Evolutionary conservation across 495 filamentous ascomycete species (phyloP), one percentile per base, ranked within the genome.

Genomic region (Pseudevernia furfuracea): DNA sequence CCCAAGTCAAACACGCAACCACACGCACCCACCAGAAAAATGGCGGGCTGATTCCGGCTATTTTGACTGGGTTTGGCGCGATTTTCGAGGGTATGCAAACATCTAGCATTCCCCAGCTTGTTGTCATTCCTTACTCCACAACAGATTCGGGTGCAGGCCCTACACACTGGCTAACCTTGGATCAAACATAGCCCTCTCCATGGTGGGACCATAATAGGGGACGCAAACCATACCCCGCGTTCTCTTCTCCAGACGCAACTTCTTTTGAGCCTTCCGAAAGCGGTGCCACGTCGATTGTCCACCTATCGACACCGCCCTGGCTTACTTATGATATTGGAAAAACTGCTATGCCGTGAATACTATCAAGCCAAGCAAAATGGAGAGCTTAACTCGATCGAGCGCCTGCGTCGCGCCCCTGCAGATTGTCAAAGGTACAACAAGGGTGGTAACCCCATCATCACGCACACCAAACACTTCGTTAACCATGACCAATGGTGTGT

Each of bases 401-500:
- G 75, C 85, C 48, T 83, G 87, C 73, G 87, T 93, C 69, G 87
- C 89, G 68, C 89, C 89, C 52, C 79, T 93, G 69, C 78, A 87
- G 60, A 87, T 92, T 68, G 78, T 82, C 66, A 92, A 91, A 75
- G 78, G 76, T 44, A 81, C 80, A 62, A 75, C 79, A 61, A 80
- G 80, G 71, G 70, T 80, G 63, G 68, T 72, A 48, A 76, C 74
- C 70, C 71, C 74, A 61, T 74, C 70, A 59, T 80, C 77, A 49
- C 75, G 79, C 49, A 70, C 70, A 52, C 79, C 79, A 38, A 69
- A 72, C 43, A 60, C 65, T 38, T 72, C 69, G 30, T 72, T 58
- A 41, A 72, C 37, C 36, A 70, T 48, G 59, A 69, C 60, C 9
- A 43, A 48, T 58, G 65, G 44, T 67, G 58, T 65, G 69, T 61